These are phyloP conservation scores for Talaromyces sp. DNA, from an alignment of 2,329 filamentous ascomycete genomes.

Conservation along the genomic window DNA sequence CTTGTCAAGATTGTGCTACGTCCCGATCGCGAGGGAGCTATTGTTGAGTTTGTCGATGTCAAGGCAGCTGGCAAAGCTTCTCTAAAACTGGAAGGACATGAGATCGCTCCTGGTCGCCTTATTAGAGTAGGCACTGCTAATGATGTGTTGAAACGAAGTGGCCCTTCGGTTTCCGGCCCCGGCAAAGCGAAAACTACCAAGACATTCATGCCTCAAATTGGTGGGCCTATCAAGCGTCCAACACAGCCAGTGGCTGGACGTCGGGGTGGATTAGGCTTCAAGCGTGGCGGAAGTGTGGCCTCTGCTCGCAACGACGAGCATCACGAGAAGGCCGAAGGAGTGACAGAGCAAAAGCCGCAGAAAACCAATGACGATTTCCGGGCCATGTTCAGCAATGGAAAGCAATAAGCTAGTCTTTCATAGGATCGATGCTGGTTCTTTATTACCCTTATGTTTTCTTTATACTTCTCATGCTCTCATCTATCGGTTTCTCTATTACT, in stretches of 20 bases:
- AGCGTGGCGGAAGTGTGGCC: conserved; percentile 36
- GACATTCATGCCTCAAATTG: conserved; percentile 28
- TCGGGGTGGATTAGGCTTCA: conserved; percentile 50
- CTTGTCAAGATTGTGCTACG: conserved; percentile 75
- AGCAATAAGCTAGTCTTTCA: conserved; percentile 21
- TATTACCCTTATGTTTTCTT: background rate
- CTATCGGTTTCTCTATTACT: background rate
- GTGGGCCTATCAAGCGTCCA: conserved; percentile 45
- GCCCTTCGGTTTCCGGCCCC: conserved; percentile 15
- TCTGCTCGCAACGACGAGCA: conserved; percentile 8
- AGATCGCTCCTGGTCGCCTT: conserved; percentile 43
- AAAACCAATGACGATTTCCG: conserved; percentile 61
- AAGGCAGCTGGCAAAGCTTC: conserved; percentile 63
- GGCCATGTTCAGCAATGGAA: conserved; percentile 47
- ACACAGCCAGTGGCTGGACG: conserved; percentile 45
- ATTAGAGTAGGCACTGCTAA: conserved; percentile 50
- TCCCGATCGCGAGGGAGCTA: conserved; percentile 78
- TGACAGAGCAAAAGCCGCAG: conserved; percentile 28
- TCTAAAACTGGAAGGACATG: conserved; percentile 46
- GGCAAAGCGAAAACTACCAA: conserved; percentile 37
- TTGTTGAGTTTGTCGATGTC: conserved; percentile 74
- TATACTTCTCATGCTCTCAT: background rate
- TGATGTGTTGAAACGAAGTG: conserved; percentile 47
- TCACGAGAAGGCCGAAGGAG: conserved; percentile 21
- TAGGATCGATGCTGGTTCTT: background rate